phyloP scores from a whole-genome alignment of 2,329 filamentous ascomycete genomes.

The Hypomyces rosellus region DNA sequence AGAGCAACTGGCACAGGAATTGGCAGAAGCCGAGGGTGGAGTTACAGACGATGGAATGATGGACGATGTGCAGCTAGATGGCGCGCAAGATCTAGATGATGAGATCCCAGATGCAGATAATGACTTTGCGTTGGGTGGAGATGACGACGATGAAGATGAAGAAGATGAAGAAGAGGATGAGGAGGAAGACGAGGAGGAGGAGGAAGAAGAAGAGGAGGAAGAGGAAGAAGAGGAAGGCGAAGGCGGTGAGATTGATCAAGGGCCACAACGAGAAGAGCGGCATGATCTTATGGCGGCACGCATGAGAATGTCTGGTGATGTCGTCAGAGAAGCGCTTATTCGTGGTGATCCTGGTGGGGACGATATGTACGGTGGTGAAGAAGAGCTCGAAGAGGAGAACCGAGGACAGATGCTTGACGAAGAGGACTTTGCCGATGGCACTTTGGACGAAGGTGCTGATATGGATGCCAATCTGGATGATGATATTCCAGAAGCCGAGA shows the following conservation, averaged over 20 bases:
- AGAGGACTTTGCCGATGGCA: conserved; percentile 45
- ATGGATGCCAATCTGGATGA: conserved; percentile 67
- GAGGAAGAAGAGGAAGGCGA: conserved; percentile 37
- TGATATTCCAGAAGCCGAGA: conserved; percentile 60
- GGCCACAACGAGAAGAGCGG: conserved; percentile 36
- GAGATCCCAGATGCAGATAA: conserved; percentile 64
- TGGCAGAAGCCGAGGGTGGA: conserved; percentile 49
- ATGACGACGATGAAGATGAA: conserved; percentile 35
- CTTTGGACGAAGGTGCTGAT: conserved; percentile 27
- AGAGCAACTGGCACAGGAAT: conserved; percentile 65
- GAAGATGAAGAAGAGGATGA: conserved; percentile 39
- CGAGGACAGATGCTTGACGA: conserved; percentile 57
- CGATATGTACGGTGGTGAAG: conserved; percentile 47
- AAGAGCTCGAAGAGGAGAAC: conserved; percentile 49
- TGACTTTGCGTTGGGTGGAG: conserved; percentile 44
- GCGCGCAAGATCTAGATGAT: conserved; percentile 59
- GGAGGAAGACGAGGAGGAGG: conserved; percentile 31
- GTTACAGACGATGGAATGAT: conserved; percentile 41
- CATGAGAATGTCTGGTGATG: conserved; percentile 54
- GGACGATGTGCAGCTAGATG: conserved; percentile 51
- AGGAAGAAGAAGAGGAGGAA: conserved; percentile 35
- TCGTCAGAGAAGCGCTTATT: conserved; percentile 53
- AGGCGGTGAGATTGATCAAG: conserved; percentile 34
- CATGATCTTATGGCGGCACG: conserved; percentile 43
- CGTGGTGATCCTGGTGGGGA: conserved; percentile 43